These are phyloP conservation scores for Xylona heveae DNA, from an alignment of 495 filamentous ascomycete species.

Conservation along the genomic window DNA sequence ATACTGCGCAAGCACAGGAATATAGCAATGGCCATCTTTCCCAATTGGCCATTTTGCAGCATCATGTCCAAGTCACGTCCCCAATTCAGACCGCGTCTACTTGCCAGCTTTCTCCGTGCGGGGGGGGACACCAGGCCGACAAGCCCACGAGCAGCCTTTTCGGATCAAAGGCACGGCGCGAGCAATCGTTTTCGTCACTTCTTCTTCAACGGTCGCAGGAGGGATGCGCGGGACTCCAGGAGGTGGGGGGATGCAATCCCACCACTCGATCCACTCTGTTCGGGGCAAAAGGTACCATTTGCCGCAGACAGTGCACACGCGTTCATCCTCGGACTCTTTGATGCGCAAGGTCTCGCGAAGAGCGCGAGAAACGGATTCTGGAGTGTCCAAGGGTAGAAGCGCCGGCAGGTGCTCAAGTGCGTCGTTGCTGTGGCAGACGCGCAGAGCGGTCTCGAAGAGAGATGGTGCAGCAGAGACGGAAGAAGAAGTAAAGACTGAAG, in stretches of 20 bases:
- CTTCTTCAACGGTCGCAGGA: too few relatives aligned
- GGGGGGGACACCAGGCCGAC: background rate
- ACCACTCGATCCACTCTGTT: constrained; percentile 59
- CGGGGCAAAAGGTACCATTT: constrained; percentile 33
- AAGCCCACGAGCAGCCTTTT: background rate
- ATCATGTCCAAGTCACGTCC: too few relatives aligned
- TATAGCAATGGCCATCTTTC: too few relatives aligned
- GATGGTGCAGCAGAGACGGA: constrained; percentile 22
- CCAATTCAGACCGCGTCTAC: too few relatives aligned
- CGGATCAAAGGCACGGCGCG: background rate
- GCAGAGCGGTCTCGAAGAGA: constrained; percentile 35
- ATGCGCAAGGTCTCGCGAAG: constrained; percentile 3
- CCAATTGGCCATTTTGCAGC: too few relatives aligned
- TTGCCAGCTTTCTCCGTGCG: too few relatives aligned
- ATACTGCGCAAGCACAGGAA: too few relatives aligned
- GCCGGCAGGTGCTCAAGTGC: constrained; percentile 20
- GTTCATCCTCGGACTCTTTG: constrained; percentile 18
- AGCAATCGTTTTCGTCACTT: too few relatives aligned
- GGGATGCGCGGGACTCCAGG: too few relatives aligned
- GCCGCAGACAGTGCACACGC: constrained; percentile 37
- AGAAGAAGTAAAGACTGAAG: too few relatives aligned
- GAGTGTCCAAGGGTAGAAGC: constrained; percentile 18
- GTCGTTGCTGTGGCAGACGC: constrained; percentile 21
- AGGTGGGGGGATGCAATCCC: constrained; percentile 22
- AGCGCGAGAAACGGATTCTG: constrained; percentile 5